phyloP scores from a whole-genome alignment of 371 early-diverging fungal genomes.

The Thermomucor indicae-seudaticae region DNA sequence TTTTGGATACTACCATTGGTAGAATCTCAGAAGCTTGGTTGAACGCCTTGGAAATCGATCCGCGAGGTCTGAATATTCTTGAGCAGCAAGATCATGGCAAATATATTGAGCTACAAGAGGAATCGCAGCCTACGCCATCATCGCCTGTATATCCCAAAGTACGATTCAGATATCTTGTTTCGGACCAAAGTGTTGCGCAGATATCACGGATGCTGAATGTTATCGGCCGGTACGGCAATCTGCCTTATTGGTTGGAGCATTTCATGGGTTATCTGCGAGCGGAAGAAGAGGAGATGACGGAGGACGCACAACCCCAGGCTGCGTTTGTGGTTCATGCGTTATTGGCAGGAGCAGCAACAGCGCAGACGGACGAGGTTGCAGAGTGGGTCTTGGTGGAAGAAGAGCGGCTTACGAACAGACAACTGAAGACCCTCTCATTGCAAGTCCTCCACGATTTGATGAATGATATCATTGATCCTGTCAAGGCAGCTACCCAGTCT shows the following conservation, averaged over 20 bases:
- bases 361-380: slow-evolving; percentile 10
- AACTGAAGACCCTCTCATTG: slow-evolving; percentile 6
- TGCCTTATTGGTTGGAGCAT: slow-evolving; percentile 36
- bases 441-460: slow-evolving; percentile 19
- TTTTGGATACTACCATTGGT: slow-evolving; percentile 24
- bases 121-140: not conserved
- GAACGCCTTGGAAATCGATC: slow-evolving; percentile 41
- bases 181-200: slow-evolving; percentile 24
- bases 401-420: not conserved
- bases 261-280: slow-evolving; percentile 35
- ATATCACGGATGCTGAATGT: slow-evolving; percentile 37
- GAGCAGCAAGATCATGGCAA: slow-evolving; percentile 24
- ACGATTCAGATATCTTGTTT: slow-evolving; percentile 39
- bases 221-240: slow-evolving; percentile 43
- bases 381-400: not conserved
- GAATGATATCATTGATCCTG: slow-evolving; percentile 10
- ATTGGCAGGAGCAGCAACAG: slow-evolving; percentile 30
- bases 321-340: slow-evolving; percentile 43
- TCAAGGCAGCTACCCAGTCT: slow-evolving; percentile 1
- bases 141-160: slow-evolving; percentile 33
- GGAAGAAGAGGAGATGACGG: slow-evolving; percentile 8
- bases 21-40: slow-evolving; percentile 41
- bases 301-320: slow-evolving; percentile 42
- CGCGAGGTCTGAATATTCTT: slow-evolving; percentile 28
- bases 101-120: slow-evolving; percentile 15